phyloP scores from a whole-genome alignment of 805 yeast species.

The Metschnikowia amazonensis region DNA sequence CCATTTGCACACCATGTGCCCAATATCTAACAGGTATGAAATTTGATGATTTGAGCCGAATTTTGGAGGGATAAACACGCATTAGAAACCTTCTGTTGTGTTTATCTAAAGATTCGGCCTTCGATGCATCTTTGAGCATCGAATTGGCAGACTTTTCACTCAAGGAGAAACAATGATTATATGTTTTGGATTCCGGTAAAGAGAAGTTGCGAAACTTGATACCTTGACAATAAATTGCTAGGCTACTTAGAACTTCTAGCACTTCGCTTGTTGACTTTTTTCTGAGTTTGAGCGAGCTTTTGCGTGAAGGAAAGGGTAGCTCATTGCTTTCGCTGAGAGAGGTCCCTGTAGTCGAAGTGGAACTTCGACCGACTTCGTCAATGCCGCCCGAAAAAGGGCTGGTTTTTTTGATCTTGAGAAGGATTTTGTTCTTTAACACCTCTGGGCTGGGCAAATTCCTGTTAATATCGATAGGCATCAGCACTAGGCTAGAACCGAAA shows the following conservation, averaged over 20 bases:
- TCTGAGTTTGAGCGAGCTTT: slow-evolving; percentile 21
- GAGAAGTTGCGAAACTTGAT: slow-evolving; percentile 77
- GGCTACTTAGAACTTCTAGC: slow-evolving; percentile 44
- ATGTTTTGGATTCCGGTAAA: slow-evolving; percentile 76
- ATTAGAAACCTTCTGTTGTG: slow-evolving; percentile 74
- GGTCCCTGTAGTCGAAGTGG: slow-evolving; percentile 35
- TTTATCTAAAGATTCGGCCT: slow-evolving; percentile 54
- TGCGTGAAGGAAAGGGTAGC: slow-evolving; percentile 9
- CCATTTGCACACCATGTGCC: slow-evolving; percentile 88
- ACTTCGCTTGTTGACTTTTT: slow-evolving; percentile 26
- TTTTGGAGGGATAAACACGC: slow-evolving; percentile 84
- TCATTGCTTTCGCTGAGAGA: slow-evolving; percentile 41
- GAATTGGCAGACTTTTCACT: slow-evolving; percentile 66
- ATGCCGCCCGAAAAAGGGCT: slow-evolving; percentile 15
- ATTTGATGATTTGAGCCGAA: slow-evolving; percentile 73
- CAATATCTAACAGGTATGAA: slow-evolving; percentile 78
- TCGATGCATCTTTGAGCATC: slow-evolving; percentile 60
- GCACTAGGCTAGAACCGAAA: slow-evolving; percentile 57
- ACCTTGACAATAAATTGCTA: slow-evolving; percentile 76
- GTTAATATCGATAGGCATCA: slow-evolving; percentile 32
- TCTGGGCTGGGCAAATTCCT: slow-evolving; percentile 60
- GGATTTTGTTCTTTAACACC: slow-evolving; percentile 62
- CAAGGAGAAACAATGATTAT: slow-evolving; percentile 81
- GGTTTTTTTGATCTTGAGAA: slow-evolving; percentile 75
- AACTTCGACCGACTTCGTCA: slow-evolving; percentile 21